Percentiles rank a stretch among this genome's conserved stretches.
phyloP scores from a whole-genome alignment of 2,329 filamentous ascomycete species.

The Aphanocladium album region DNA sequence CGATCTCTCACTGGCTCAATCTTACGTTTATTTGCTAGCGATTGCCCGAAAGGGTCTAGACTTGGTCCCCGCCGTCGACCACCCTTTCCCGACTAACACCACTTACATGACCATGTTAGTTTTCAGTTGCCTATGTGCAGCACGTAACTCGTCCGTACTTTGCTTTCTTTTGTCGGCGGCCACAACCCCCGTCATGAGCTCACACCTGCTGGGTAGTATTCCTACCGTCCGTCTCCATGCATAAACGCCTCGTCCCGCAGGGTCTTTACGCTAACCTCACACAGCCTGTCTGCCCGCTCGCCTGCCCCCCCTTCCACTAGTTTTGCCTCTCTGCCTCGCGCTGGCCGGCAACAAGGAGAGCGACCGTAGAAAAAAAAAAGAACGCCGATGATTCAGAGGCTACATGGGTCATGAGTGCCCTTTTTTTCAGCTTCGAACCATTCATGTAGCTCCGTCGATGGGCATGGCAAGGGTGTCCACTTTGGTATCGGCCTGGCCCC shows the following conservation, averaged over 20 bases:
- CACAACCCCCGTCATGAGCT: background rate
- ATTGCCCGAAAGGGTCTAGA: background rate
- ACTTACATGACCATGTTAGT: background rate
- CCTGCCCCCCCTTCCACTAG: background rate
- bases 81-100: background rate
- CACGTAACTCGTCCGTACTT: background rate
- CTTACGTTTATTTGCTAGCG: background rate
- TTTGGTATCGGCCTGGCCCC: background rate
- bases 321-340: background rate
- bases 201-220: background rate
- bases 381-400: background rate
- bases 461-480: background rate
- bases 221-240: background rate
- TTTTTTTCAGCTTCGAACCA: background rate
- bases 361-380: background rate
- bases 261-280: background rate
- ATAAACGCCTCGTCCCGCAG: conserved; percentile 2
- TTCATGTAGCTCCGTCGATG: background rate
- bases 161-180: background rate
- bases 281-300: background rate
- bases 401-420: conserved; percentile 5
- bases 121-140: background rate
- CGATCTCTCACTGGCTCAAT: conserved; percentile 6
- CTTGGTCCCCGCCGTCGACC: background rate
- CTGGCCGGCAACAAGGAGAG: background rate